Conservation (phyloP, 345 rosid genomes). For the Lepidium sativum region DNA sequence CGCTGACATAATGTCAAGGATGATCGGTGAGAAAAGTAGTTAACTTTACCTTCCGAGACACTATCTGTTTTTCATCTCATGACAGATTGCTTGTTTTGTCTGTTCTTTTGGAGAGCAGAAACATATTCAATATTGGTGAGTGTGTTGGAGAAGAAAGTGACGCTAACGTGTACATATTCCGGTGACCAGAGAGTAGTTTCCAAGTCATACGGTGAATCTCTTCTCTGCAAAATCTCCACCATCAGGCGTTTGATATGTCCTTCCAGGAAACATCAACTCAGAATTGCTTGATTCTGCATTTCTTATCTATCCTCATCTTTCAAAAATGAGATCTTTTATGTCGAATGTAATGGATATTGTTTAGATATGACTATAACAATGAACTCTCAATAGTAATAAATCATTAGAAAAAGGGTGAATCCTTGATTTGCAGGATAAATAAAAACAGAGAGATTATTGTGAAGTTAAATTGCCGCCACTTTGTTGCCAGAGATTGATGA, state of each 20-base stretch:
- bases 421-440: not conserved
- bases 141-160: conserved; percentile 68
- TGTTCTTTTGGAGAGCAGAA: conserved; percentile 31
- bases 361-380: not conserved
- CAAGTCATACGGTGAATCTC: conserved; percentile 21
- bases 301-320: not conserved
- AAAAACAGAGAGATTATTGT: conserved; percentile 4
- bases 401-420: not conserved
- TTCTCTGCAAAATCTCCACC: conserved; percentile 42
- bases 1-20: conserved; percentile 63
- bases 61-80: not conserved
- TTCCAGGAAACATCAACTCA: conserved; percentile 20
- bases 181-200: conserved; percentile 26
- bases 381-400: not conserved
- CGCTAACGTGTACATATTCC: conserved; percentile 57
- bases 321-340: not conserved
- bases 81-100: not conserved
- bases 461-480: conserved; percentile 61
- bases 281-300: not conserved
- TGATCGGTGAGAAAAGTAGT: conserved; percentile 41
- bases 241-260: conserved; percentile 43
- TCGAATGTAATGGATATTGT: not conserved
- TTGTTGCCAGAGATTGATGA: conserved; percentile 85
- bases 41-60: not conserved
- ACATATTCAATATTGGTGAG: conserved; percentile 63